phyloP scores from a whole-genome alignment of 2,329 filamentous ascomycete genomes.

The Zopfia rhizophila region DNA sequence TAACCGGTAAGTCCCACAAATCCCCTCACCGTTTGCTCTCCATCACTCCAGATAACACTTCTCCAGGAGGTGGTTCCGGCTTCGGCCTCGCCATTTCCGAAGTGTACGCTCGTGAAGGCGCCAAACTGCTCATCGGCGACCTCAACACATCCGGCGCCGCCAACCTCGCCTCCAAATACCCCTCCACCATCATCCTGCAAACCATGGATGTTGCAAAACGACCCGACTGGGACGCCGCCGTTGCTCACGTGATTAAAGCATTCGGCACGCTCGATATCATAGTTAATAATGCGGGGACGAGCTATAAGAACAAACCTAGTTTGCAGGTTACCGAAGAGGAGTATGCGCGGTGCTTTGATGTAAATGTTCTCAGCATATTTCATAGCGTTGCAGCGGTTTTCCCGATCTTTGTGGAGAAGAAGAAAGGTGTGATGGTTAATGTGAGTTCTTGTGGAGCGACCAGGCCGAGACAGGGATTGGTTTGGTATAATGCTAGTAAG shows the following conservation, averaged over 20 bases:
- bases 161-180: constrained; percentile 53
- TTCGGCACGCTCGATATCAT: constrained; percentile 67
- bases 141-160: constrained; percentile 62
- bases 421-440: constrained; percentile 68
- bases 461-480: constrained; percentile 67
- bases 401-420: constrained; percentile 65
- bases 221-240: constrained; percentile 55
- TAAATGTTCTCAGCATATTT: constrained; percentile 73
- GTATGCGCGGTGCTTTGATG: constrained; percentile 70
- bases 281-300: constrained; percentile 66
- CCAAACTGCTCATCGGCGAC: constrained; percentile 68
- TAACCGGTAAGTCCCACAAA: constrained; percentile 2
- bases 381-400: constrained; percentile 65
- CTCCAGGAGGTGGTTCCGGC: constrained; percentile 57
- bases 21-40: not conserved
- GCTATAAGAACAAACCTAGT: constrained; percentile 62
- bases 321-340: constrained; percentile 69
- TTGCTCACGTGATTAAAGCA: not conserved
- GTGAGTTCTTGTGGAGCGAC: constrained; percentile 69
- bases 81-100: constrained; percentile 68
- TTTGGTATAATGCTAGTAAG: constrained; percentile 75
- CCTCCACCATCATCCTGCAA: constrained; percentile 20
- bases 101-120: constrained; percentile 66
- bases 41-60: not conserved
- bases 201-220: constrained; percentile 60